Base-by-base conservation (phyloP, 192 early-diverging fungal genomes). In the Coemansia aciculifera region DNA sequence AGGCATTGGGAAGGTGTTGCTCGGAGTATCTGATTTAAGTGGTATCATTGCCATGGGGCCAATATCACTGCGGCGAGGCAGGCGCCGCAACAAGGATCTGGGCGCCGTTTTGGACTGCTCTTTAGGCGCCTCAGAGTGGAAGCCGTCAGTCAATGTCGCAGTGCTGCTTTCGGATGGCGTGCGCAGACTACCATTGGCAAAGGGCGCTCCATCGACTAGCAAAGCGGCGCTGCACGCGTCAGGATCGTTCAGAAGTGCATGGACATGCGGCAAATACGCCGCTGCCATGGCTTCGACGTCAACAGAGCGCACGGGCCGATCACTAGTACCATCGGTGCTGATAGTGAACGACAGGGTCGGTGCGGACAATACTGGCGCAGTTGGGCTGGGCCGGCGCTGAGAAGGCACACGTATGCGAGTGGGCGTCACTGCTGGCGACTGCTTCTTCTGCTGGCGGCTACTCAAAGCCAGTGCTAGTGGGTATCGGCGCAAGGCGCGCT, bases 251-350 rank as follows among this genome's bases (percentile, higher is more conserved):
- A 71, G 49, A 56, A 59, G 37, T 39, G 59, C 32, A 31, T 72
- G 63, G 42, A 80, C 48, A 39, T 48, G 69, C 21, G 78, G 73
- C 73, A 80, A 27, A 63, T 80, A 68, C 48, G 66, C 66, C 36
- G 51, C 69, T 15, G 66, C 44, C 78, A 80, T 80, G 32, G 66
- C 62, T 27, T 74, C 78, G 10, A 80, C 49, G 37, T 80, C 73
- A 10, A 75, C 54, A 37, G 69, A 48, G 15, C 67, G 65, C 48
- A 49, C 73, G 5, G 11, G 36, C 36, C 44, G 56, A 48, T 78
- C 76, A 39, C 5, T 19, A 38, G 56, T 34, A 37, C 42, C 66
- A 54, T 44, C 56, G 52, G 66, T 71, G n/a, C 63, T 43, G 34
- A 69, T 73, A 32, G 67, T 64, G 62, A 75, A 72, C 49, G 78